Base-by-base conservation (phyloP, 1,139 yeast genomes). In the Magnusiomyces sp. region DNA sequence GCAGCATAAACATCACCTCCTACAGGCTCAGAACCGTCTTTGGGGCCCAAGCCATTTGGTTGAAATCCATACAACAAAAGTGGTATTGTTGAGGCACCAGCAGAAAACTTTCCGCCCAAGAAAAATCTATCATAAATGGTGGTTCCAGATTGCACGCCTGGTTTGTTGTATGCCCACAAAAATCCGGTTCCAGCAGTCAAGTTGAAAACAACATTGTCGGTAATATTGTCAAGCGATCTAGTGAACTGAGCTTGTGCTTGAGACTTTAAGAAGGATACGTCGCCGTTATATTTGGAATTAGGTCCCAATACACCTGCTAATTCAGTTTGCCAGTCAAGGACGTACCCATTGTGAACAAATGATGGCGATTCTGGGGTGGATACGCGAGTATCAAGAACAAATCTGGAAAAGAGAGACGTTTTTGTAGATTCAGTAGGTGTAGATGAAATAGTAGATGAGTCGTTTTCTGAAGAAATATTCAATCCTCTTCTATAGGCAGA, bases 41-140 rank as follows among this genome's bases (percentile, higher is more conserved):
- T 81, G 5, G 95, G 94, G 0, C 95, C 95, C 44, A 87, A 62
- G 0, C 94, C 90, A 64, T 83, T 80, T 57, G 77, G 67, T 36
- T 71, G 68, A 61, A 81, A 82, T 1, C 86, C 81, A 50, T 89
- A 70, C 2, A 83, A 47, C 17, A 46, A n/a, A n/a, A 43, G 48
- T 23, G 50, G 52, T 7, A 14, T 31, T 10, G 40, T 27, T 5
- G 52, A 40, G 36, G 46, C 45, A 38, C 34, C 23, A 20, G 48
- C 49, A 9, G 43, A 39, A 20, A 45, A 32, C 4, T 89, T 83
- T 0, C 90, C 88, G 60, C 85, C 79, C 20, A 80, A 66, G 57
- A 75, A 75, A 51, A 76, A 68, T 49, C 65, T 65, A 56, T 71
- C 76, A 61, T 68, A 65, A 20, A 63, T 57, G 56, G 63, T 52